Percentiles rank a stretch among this genome's conserved stretches.
These are phyloP conservation scores for Rhinocladiella similis DNA, from an alignment of 2,329 filamentous ascomycete species.

Conservation along the genomic window DNA sequence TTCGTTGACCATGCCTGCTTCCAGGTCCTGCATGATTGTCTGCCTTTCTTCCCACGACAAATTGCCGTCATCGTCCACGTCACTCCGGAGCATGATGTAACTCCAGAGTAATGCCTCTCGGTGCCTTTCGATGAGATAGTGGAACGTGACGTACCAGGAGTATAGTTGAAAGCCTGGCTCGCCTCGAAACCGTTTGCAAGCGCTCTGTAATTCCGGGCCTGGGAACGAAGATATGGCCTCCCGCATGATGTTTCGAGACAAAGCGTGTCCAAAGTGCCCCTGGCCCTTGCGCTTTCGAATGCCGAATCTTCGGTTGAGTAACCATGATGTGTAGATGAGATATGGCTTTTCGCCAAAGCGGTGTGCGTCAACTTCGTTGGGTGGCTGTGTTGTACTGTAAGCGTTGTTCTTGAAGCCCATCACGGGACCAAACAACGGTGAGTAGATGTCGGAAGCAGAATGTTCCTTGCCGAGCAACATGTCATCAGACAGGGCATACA, in stretches of 20 bases:
- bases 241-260: conserved; percentile 23
- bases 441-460: conserved; percentile 20
- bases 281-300: conserved; percentile 24
- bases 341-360: conserved; percentile 25
- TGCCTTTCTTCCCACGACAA: conserved; percentile 21
- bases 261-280: conserved; percentile 21
- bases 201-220: conserved; percentile 18
- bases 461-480: conserved; percentile 22
- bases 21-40: conserved; percentile 17
- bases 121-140: conserved; percentile 23
- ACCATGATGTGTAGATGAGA: conserved; percentile 25
- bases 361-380: conserved; percentile 18
- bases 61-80: conserved; percentile 19
- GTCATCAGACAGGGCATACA: conserved; percentile 24
- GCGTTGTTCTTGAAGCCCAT: conserved; percentile 26
- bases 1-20: conserved; percentile 16
- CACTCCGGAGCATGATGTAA: conserved; percentile 23
- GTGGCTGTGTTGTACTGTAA: conserved; percentile 20
- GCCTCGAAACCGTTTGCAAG: conserved; percentile 24
- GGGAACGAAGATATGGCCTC: conserved; percentile 24
- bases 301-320: conserved; percentile 23
- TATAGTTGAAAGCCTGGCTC: conserved; percentile 24
- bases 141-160: conserved; percentile 24
- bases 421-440: conserved; percentile 21
- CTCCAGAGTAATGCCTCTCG: conserved; percentile 23